phyloP scores from a whole-genome alignment of 2,329 filamentous ascomycete genomes.

The Pseudogymnoascus sp. region DNA sequence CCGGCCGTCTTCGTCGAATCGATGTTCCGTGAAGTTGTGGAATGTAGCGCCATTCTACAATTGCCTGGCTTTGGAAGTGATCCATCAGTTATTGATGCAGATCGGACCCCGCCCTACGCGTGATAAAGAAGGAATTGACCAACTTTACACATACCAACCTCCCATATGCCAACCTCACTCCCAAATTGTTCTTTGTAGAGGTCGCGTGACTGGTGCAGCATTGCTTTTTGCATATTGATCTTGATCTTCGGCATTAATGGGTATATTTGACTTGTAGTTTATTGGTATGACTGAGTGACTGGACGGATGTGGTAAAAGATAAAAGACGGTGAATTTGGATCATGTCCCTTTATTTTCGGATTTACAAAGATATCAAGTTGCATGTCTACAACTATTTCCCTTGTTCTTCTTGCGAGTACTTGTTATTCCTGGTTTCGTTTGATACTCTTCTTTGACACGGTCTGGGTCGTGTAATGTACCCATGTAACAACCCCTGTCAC shows the following conservation, averaged over 20 bases:
- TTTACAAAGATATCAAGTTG: neutral
- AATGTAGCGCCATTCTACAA: neutral
- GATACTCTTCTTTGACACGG: neutral
- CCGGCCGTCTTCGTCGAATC: neutral
- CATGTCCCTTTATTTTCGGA: neutral
- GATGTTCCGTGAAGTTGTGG: neutral
- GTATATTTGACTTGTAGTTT: neutral
- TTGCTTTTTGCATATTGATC: neutral
- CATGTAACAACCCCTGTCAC: constrained; percentile 1
- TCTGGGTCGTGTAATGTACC: neutral
- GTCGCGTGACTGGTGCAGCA: neutral
- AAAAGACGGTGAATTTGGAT: neutral
- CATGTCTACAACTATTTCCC: neutral
- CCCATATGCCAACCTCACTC: neutral
- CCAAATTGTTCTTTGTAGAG: neutral
- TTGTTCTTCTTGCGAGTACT: neutral
- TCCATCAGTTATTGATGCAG: neutral
- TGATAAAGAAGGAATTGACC: neutral
- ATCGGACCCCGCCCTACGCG: neutral
- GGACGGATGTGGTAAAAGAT: neutral
- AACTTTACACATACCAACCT: neutral
- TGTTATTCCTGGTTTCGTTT: neutral
- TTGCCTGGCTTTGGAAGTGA: neutral
- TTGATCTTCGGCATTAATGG: neutral
- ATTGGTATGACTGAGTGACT: neutral